Percentiles rank a stretch among this genome's conserved stretches.
These are phyloP conservation scores for Amanita inopinata DNA, from an alignment of 768 basidiomycete genomes.

Conservation along the genomic window DNA sequence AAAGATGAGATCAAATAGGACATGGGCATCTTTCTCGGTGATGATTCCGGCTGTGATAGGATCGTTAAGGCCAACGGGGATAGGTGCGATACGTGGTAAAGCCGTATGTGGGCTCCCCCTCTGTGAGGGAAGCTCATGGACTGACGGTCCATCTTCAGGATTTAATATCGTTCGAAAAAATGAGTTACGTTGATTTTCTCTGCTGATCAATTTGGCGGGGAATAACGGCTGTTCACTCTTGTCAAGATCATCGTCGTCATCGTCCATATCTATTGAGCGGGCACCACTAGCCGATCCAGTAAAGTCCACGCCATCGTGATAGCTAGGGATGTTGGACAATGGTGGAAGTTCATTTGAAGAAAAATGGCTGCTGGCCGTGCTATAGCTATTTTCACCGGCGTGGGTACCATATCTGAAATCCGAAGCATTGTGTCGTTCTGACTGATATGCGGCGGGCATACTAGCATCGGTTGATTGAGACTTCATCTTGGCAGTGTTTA, in stretches of 20 bases:
- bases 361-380: conserved; percentile 27
- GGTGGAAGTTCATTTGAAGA: conserved; percentile 39
- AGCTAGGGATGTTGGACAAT: conserved; percentile 29
- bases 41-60: conserved; percentile 67
- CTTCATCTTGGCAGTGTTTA: conserved; percentile 70
- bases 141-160: conserved; percentile 42
- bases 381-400: conserved; percentile 24
- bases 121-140: conserved; percentile 22
- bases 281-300: conserved; percentile 26
- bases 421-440: conserved; percentile 22
- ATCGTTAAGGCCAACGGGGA: conserved; percentile 39
- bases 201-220: conserved; percentile 65
- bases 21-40: conserved; percentile 56
- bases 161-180: conserved; percentile 83
- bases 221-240: conserved; percentile 54
- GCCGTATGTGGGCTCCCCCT: conserved; percentile 30
- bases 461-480: conserved; percentile 34
- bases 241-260: conserved; percentile 62
- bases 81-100: conserved; percentile 27
- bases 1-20: conserved; percentile 72
- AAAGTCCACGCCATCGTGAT: conserved; percentile 25
- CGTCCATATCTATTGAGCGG: conserved; percentile 40
- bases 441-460: conserved; percentile 23
- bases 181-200: conserved; percentile 61
- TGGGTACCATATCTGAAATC: conserved; percentile 21